Percentiles rank a stretch among this genome's conserved stretches.
phyloP scores from a whole-genome alignment of 208 protist genomes.

The Leptomonas pyrrhocoris region DNA sequence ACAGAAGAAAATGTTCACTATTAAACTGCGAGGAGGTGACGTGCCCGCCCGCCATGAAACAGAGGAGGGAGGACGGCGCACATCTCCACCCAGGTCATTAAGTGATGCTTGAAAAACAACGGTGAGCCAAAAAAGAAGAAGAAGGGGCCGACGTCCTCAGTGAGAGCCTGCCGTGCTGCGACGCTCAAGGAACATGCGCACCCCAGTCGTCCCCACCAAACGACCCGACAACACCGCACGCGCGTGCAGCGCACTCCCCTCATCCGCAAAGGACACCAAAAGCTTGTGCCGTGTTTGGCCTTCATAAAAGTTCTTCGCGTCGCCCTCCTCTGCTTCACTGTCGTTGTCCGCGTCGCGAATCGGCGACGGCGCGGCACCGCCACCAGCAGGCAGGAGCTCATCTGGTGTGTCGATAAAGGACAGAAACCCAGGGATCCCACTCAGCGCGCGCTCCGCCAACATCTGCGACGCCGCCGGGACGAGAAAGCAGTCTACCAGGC shows the following conservation, averaged over 20 bases:
- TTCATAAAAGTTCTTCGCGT: conserved; percentile 8
- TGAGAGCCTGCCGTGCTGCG: conserved; percentile 13
- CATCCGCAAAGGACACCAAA: conserved; percentile 80
- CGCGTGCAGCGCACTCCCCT: conserved; percentile 81
- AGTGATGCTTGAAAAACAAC: too few species aligned
- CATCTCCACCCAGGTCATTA: neutral
- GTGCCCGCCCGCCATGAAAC: neutral
- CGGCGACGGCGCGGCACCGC: conserved; percentile 15
- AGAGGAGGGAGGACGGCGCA: neutral
- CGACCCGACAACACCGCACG: conserved; percentile 82
- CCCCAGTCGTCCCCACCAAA: conserved; percentile 71
- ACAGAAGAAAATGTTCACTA: neutral
- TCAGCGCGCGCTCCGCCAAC: conserved; percentile 64
- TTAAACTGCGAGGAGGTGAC: too few species aligned
- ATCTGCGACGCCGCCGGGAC: conserved; percentile 49
- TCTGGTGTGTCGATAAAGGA: conserved; percentile 48
- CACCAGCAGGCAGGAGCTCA: conserved; percentile 13
- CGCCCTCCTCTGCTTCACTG: conserved; percentile 17
- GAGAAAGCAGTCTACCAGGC: conserved; percentile 69
- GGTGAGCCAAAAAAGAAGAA: neutral
- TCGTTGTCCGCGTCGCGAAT: conserved; percentile 37
- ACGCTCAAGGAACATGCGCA: conserved; percentile 81
- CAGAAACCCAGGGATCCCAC: conserved; percentile 69
- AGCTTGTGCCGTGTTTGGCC: conserved; percentile 19
- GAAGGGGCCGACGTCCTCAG: neutral